A percentile compares a stretch with the other conserved stretches of the same genome.
Conservation (phyloP, 441 rosid species). For the Erysimum cheiri region DNA sequence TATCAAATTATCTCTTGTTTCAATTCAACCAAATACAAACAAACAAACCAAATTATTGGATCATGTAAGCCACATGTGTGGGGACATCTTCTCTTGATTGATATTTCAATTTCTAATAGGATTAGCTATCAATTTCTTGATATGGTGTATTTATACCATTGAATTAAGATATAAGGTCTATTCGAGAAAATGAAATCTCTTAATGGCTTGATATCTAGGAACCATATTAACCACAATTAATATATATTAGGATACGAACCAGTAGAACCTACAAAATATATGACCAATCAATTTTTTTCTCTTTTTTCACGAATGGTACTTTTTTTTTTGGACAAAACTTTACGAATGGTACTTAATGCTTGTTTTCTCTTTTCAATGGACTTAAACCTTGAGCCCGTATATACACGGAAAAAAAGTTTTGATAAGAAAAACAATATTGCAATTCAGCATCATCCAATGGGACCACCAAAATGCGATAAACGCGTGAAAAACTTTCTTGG, state of each 20-base stretch:
- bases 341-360: background rate
- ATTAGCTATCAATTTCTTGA: background rate
- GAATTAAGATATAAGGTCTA: slow-evolving; percentile 16
- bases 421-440: background rate
- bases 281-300: too few species aligned
- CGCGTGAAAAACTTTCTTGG: background rate
- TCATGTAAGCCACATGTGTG: slow-evolving; percentile 31
- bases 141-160: slow-evolving; percentile 5
- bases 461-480: slow-evolving; percentile 18
- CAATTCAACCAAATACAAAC: slow-evolving; percentile 15
- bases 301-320: too few species aligned
- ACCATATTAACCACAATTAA: too few species aligned
- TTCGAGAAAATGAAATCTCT: slow-evolving; percentile 18
- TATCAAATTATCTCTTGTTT: slow-evolving; percentile 16
- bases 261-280: background rate
- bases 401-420: background rate
- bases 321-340: too few species aligned
- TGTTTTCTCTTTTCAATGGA: background rate
- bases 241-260: background rate
- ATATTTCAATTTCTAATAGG: slow-evolving; percentile 25
- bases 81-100: slow-evolving; percentile 31
- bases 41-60: slow-evolving; percentile 24
- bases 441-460: background rate
- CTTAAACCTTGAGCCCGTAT: background rate
- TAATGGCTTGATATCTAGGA: slow-evolving; percentile 18